Evolutionary conservation across 176 grass and related monocot species (phyloP).

Genomic region (Cymbopogon citratus): DNA sequence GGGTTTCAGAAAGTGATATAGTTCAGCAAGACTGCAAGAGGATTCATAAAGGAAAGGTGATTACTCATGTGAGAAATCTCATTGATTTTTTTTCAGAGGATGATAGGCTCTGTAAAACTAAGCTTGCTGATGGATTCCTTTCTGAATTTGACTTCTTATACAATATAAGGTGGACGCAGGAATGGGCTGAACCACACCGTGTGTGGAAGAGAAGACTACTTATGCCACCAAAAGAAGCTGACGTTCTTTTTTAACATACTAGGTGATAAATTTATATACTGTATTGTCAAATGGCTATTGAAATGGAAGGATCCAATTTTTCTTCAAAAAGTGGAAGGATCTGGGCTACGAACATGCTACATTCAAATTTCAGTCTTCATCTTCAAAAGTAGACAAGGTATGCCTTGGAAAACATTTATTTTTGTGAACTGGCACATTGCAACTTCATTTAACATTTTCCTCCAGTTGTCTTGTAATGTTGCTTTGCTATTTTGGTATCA

Average conservation of each 20-base stretch:
- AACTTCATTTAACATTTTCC: conserved; percentile 6
- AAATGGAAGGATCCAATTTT: conserved; percentile 37
- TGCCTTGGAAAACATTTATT: conserved; percentile 1
- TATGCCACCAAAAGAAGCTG: too few species aligned
- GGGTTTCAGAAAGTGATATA: too few species aligned
- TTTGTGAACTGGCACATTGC: background rate
- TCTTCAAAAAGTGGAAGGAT: conserved; percentile 23
- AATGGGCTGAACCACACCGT: too few species aligned
- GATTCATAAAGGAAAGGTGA: too few species aligned
- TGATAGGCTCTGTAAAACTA: too few species aligned
- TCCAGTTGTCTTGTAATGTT: background rate
- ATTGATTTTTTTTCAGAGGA: too few species aligned
- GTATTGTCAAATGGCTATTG: conserved; percentile 64
- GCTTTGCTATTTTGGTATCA: background rate
- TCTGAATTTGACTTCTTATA: too few species aligned
- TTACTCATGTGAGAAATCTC: too few species aligned
- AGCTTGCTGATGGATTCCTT: too few species aligned
- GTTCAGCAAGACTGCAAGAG: too few species aligned
- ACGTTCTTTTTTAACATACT: background rate
- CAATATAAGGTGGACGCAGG: too few species aligned
- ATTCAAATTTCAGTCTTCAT: conserved; percentile 66
- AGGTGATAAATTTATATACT: conserved; percentile 36
- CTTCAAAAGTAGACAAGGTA: conserved; percentile 46
- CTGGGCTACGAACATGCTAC: conserved; percentile 69
- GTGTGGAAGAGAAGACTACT: too few species aligned